Conservation (phyloP, 225 moss, liverwort and hornwort species). For the Polytrichum commune region DNA sequence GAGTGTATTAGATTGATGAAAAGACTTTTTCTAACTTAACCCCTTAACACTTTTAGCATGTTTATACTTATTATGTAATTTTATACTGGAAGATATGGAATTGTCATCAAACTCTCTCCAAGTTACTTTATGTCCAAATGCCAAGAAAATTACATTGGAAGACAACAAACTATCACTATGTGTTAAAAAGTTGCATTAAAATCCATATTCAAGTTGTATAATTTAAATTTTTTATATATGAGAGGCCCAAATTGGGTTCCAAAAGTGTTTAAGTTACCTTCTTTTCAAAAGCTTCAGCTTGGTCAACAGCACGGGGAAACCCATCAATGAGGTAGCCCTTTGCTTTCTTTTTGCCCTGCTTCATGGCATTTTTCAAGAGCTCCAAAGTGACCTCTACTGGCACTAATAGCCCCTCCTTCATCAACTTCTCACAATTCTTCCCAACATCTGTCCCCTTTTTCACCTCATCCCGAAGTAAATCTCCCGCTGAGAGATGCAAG, state of each 20-base stretch:
- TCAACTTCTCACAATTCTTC: conserved; percentile 57
- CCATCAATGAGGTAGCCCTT: conserved; percentile 79
- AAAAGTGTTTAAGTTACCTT: conserved; percentile 33
- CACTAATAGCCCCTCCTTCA: conserved; percentile 87
- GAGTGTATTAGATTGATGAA: neutral
- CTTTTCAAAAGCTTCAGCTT: conserved; percentile 73
- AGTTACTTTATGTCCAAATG: too few relatives aligned
- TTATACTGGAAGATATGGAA: too few relatives aligned
- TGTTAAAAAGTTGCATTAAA: too few relatives aligned
- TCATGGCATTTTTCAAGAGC: conserved; percentile 69
- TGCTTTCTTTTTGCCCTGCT: conserved; percentile 28
- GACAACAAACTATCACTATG: too few relatives aligned
- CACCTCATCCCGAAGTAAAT: conserved; percentile 77
- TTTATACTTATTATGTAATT: too few relatives aligned
- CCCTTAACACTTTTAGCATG: too few relatives aligned
- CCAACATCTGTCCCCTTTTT: conserved; percentile 56
- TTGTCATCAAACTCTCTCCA: too few relatives aligned
- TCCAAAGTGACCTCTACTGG: conserved; percentile 65
- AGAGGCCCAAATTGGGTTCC: too few relatives aligned
- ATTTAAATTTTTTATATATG: too few relatives aligned
- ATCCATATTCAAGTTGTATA: too few relatives aligned
- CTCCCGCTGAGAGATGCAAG: conserved; percentile 72
- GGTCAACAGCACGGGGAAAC: conserved; percentile 80
- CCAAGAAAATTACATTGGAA: too few relatives aligned
- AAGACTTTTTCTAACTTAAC: too few relatives aligned